Evolutionary conservation across 768 basidiomycete genomes (phyloP).

Genomic region (Rhodosporidiobolus sp.): DNA sequence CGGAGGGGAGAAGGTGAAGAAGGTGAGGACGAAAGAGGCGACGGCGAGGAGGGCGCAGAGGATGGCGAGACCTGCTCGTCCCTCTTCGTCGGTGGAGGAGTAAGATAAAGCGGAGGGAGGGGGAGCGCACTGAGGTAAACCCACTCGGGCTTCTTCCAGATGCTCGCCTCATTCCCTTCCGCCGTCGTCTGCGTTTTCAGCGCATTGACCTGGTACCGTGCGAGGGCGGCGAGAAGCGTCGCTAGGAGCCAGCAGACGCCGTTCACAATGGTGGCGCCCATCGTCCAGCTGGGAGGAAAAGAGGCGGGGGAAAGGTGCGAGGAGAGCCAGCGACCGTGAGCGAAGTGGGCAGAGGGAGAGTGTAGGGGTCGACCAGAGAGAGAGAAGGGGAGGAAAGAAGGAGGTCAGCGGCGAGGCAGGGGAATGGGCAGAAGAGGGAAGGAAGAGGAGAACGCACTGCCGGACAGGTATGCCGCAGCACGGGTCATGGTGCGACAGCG

Average conservation of each 20-base stretch:
- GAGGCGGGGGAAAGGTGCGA: too few relatives aligned
- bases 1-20: not conserved
- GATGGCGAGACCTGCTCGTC: not conserved
- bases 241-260: not conserved
- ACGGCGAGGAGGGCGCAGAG: not conserved
- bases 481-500: not conserved
- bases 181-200: not conserved
- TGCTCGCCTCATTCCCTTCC: constrained; percentile 9
- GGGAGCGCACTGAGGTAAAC: not conserved
- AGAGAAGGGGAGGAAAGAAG: not conserved
- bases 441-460: not conserved
- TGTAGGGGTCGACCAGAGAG: too few relatives aligned
- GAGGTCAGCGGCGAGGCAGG: not conserved
- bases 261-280: not conserved
- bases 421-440: too few relatives aligned
- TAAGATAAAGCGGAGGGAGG: not conserved
- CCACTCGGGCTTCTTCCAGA: constrained; percentile 4
- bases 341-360: too few relatives aligned
- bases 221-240: not conserved
- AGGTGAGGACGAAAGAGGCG: not conserved
- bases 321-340: too few relatives aligned
- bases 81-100: too few relatives aligned
- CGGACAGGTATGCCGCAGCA: not conserved
- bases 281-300: constrained; percentile 5
- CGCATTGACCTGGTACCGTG: not conserved